Conservation (phyloP, 768 basidiomycete species). For the Termitomyces eurrhizus region DNA sequence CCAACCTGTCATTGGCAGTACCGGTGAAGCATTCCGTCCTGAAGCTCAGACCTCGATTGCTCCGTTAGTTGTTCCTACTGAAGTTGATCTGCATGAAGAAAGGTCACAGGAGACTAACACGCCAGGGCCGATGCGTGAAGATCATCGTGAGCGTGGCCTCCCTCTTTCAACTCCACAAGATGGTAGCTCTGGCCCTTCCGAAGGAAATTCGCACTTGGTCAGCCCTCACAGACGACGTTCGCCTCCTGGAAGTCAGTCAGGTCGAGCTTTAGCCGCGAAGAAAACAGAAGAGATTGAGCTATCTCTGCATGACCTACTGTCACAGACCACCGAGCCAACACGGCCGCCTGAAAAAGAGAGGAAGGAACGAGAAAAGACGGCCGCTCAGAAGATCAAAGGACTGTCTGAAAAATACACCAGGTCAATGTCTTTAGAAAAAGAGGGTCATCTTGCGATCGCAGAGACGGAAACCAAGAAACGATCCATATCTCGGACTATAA, state of each 20-base stretch:
- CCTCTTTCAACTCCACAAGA: neutral
- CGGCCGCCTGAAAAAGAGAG: neutral
- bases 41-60: neutral
- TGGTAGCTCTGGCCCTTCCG: constrained; percentile 1
- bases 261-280: constrained; percentile 41
- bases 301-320: constrained; percentile 12
- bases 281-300: constrained; percentile 34
- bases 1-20: neutral
- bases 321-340: constrained; percentile 11
- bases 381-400: neutral
- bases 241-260: constrained; percentile 45
- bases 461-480: constrained; percentile 15
- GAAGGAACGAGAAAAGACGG: neutral
- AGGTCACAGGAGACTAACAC: neutral
- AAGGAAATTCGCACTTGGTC: constrained; percentile 22
- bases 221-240: constrained; percentile 36
- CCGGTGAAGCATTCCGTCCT: neutral
- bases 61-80: neutral
- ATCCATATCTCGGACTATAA: constrained; percentile 8
- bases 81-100: neutral
- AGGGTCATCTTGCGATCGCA: neutral
- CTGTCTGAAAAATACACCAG: neutral
- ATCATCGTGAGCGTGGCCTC: neutral
- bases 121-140: neutral
- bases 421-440: neutral